Percentiles rank a stretch among this genome's conserved stretches.
These are phyloP conservation scores for Rehmannia glutinosa DNA, from an alignment of 257 asterid genomes.

Conservation along the genomic window DNA sequence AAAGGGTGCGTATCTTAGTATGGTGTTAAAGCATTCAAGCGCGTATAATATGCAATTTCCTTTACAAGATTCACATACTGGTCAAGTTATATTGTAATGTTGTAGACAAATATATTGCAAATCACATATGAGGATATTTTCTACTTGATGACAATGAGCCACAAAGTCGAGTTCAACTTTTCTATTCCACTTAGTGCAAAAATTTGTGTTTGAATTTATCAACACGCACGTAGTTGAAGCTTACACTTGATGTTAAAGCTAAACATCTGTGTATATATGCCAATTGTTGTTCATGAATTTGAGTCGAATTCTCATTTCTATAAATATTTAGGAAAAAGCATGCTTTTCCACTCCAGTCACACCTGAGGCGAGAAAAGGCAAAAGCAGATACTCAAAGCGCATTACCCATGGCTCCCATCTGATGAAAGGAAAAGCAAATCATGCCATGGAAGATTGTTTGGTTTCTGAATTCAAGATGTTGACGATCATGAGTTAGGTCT, in stretches of 20 bases:
- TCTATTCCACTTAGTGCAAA: not conserved
- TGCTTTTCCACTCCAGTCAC: conserved; percentile 64
- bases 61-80: no score
- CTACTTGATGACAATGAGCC: no score
- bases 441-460: conserved; percentile 86
- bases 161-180: not conserved
- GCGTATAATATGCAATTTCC: no score
- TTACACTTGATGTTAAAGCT: not conserved
- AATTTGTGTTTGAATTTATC: not conserved
- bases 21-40: no score
- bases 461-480: conserved; percentile 60
- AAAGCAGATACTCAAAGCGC: conserved; percentile 40
- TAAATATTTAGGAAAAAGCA: conserved; percentile 58
- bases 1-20: no score
- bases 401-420: conserved; percentile 66
- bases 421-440: conserved; percentile 71
- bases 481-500: conserved; percentile 64
- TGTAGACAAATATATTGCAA: no score
- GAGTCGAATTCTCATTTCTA: not conserved
- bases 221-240: not conserved
- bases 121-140: no score
- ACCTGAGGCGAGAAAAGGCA: conserved; percentile 56
- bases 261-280: not conserved
- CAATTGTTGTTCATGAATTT: not conserved
- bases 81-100: no score